Base-by-base conservation (phyloP, 164 flowering plant species). In the Sextonia rubra region DNA sequence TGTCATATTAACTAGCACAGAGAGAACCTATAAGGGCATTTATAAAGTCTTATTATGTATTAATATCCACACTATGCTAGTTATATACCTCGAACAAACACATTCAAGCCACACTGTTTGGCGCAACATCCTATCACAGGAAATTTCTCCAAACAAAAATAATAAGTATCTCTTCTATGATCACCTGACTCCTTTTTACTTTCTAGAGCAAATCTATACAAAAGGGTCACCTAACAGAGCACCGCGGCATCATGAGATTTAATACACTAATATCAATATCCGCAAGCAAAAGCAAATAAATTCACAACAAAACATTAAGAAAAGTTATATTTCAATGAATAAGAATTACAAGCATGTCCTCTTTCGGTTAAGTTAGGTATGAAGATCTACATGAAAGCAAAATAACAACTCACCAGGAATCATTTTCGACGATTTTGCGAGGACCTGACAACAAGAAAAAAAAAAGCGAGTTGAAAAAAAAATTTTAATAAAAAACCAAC, bases 391-490 rank as follows among this genome's bases (percentile, higher is more conserved):
- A 64, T 3, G 32, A 15, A 7, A 64, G 2, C 20, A 22, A 37
- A 37, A 7, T 7, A 8, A 15, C 37, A 3, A 18, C 26, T 78
- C 70, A 95, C 98, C 99, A 72, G 99, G 98, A 79, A 95, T 95
- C 99, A 95, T 95, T 83, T 95, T 95, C 48, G 99, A 95, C 29
- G 99, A 95, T 82, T 95, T 95, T 70, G 99, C 99, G 63, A 95
- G 83, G 78, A 93, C 99, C 99, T 94, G 89, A 75, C 52, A 73
- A 68, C 70, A 30, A 47, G 14, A 69, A 27, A 11, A 60, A n/a
- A n/a, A 5, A 26, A 49, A n/a, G 60, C 24, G 30, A 62, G 26
- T 26, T 62, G 29, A 12, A 24, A 62, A 26, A 62, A 26, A 62
- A 26, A 62, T n/a, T 62, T 5, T 5, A 30, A 37, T 14, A 14